Base-by-base conservation (phyloP, 495 filamentous ascomycete genomes). In the Penicillium canescens region DNA sequence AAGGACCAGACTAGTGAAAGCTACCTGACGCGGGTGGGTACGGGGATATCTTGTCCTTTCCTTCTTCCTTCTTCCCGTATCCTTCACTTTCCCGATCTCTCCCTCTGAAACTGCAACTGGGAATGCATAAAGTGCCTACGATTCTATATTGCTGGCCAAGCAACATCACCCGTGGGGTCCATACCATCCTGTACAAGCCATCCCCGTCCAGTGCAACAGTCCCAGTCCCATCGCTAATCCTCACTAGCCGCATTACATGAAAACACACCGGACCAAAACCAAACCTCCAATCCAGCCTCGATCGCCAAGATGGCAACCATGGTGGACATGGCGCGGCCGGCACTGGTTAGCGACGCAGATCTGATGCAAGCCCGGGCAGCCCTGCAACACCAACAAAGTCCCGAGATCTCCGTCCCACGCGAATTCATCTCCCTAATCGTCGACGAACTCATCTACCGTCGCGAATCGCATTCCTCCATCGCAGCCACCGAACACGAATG, bases 341-440 rank as follows among this genome's bases (percentile, higher is more conserved):
- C 70, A 4, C 60, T 61, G 23, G 68, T 85, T 46, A 84, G 78
- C 37, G 82, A 87, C 52, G 82, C 83, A 54, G 83, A 86, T 44
- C 77, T 88, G 5, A 77, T 79, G 53, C 79, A 81, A 20, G 75
- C 87, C 42, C 80, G 78, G 18, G 84, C 86, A 42, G 83, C 86
- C 56, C 81, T 88, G 40, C 79, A 87, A 46, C 81, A 86, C 51
- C 86, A 88, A 61, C 83, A 86, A 55, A 82, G 79, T 33, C 73
- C 79, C 48, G 82, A 86, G 57, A 73, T 87, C 21, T 78, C 77
- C 12, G 78, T 77, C 26, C 83, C 87, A n/a, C 82, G 86, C 52
- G 86, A 73, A 48, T 75, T 78, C 47, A 64, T 82, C 37, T 68
- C 79, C 54, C 71, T 78, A 50, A 82, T 84, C 48, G 74, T 79